Evolutionary conservation across 331 rosid genomes (phyloP), one percentile per base, ranked within the genome.

Genomic region (Pyrus hybrid): DNA sequence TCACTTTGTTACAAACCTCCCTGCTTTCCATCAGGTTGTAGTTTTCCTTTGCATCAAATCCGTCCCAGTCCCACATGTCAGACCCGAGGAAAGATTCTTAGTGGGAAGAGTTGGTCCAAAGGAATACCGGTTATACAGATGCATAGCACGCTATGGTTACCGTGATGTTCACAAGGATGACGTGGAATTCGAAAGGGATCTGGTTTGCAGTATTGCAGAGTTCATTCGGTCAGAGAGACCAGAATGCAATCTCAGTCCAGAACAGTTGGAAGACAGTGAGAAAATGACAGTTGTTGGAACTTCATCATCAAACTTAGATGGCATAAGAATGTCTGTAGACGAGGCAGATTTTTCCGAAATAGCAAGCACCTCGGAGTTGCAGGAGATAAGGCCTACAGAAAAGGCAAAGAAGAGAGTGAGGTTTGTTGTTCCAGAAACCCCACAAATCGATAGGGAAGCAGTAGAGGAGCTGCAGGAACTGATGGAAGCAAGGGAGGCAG

Each of bases 401-500:
- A 87, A 6, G 61, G 63, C 79, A 68, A 92, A 78, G 88, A 94
- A 90, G 78, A 79, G 97, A 61, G 99, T 94, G 81, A 83, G 97
- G 70, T 94, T 94, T 45, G 80, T 89, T 2, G 83, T 94, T 60
- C 96, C 97, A 3, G 95, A 84, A 26, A 85, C 86, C 72, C 97
- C 97, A 8, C 76, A 54, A 79, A 89, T 94, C 26, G 75, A 89
- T n/a, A 54, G 72, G 33, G 93, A 79, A 23, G 76, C 90, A 61
- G 85, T 84, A 41, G 87, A 76, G 57, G 99, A 94, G 83, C 70
- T 94, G 84, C 80, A 33, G 73, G 99, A 94, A 75, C 84, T 94
- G 68, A 94, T 86, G 97, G 97, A 94, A 76, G 99, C 97, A 63
- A 89, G 92, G 75, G 99, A 94, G 75, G 97, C 97, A 63, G 99